Conservation (phyloP, 2,329 filamentous ascomycete species). For the Alternaria dauci region DNA sequence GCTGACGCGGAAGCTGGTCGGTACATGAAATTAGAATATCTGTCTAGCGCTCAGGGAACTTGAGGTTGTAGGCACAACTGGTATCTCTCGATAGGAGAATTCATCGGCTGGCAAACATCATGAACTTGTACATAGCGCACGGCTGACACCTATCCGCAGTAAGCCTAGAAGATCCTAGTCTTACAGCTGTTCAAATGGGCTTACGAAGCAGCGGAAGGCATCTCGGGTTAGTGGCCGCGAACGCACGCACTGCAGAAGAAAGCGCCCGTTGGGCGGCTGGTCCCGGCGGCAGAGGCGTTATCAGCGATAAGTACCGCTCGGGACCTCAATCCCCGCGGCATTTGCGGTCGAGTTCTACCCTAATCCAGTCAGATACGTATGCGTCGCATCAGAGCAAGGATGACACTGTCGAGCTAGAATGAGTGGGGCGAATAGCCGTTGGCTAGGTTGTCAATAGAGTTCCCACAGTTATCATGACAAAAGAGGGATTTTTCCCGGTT, state of each 20-base stretch:
- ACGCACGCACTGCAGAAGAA: background rate
- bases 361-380: background rate
- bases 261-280: background rate
- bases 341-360: background rate
- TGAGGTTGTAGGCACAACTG: no score
- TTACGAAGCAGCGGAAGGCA: background rate
- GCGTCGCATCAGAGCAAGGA: background rate
- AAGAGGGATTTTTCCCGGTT: background rate
- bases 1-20: fast-evolving
- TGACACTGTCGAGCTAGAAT: background rate
- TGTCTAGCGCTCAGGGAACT: no score
- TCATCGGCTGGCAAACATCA: background rate
- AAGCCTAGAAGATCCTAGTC: background rate
- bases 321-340: fast-evolving
- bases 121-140: background rate
- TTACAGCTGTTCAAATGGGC: background rate
- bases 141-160: background rate
- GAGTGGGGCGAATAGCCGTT: background rate
- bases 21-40: fast-evolving
- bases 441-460: background rate
- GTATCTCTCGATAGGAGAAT: background rate
- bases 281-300: background rate
- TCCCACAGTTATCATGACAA: background rate
- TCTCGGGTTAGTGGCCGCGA: background rate
- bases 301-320: background rate